Evolutionary conservation across 2,329 filamentous ascomycete species (phyloP).

Genomic region (Paecilomyces sp.): DNA sequence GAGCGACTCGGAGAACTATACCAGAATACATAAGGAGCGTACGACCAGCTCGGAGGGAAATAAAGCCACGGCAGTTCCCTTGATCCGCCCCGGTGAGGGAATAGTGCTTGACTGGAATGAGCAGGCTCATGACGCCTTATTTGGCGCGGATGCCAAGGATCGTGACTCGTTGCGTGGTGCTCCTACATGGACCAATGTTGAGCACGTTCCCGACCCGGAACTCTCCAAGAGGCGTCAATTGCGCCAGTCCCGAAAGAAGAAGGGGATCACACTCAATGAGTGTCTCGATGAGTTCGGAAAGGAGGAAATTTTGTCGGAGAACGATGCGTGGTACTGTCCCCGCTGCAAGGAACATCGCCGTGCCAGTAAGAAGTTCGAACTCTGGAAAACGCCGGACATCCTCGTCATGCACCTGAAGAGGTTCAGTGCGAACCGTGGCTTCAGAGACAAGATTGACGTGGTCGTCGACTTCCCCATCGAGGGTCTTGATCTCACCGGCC

Average conservation of each 20-base stretch:
- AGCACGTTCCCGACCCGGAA: constrained; percentile 53
- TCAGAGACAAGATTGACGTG: constrained; percentile 86
- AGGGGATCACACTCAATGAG: constrained; percentile 77
- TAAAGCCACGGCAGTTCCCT: constrained; percentile 38
- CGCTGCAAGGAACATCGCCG: constrained; percentile 89
- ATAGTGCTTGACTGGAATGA: constrained; percentile 81
- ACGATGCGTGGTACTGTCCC: constrained; percentile 96
- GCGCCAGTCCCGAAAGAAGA: constrained; percentile 59
- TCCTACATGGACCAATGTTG: constrained; percentile 49
- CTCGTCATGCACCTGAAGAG: constrained; percentile 92
- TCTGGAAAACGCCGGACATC: constrained; percentile 96
- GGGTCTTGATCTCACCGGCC: constrained; percentile 70
- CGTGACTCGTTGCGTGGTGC: constrained; percentile 51
- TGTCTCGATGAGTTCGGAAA: constrained; percentile 93
- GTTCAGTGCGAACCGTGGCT: constrained; percentile 76
- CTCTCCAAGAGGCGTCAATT: constrained; percentile 57
- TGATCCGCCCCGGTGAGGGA: constrained; percentile 75
- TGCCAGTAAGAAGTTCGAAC: constrained; percentile 91
- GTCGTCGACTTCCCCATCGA: constrained; percentile 87
- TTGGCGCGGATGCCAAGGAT: constrained; percentile 40
- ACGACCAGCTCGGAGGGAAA: constrained; percentile 6
- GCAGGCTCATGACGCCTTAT: constrained; percentile 64
- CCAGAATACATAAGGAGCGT: constrained; percentile 8
- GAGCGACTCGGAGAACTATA: constrained; percentile 22
- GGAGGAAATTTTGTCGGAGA: constrained; percentile 85